These are phyloP conservation scores for Thielaviopsis ethacetica DNA, from an alignment of 2,329 filamentous ascomycete species.

Conservation along the genomic window DNA sequence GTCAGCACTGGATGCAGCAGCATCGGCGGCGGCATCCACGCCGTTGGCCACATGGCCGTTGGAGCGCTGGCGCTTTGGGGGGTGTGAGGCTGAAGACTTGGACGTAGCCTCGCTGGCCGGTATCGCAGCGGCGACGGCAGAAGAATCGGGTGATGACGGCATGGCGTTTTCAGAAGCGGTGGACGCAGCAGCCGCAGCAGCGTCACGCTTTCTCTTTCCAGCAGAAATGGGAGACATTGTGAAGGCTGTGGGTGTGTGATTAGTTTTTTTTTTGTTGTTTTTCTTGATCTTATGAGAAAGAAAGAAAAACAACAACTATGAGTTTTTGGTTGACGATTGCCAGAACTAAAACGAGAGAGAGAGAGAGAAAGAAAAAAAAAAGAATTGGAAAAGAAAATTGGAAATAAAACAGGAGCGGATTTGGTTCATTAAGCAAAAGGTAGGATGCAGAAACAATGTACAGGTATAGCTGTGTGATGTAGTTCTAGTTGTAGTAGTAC, in stretches of 20 bases:
- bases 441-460: too few relatives aligned
- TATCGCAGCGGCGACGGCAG: conserved; percentile 32
- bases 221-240: conserved; percentile 40
- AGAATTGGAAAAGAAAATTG: not conserved
- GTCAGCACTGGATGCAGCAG: conserved; percentile 28
- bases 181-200: not conserved
- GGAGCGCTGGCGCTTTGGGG: conserved; percentile 62
- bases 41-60: conserved; percentile 42
- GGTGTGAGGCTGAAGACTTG: conserved; percentile 25
- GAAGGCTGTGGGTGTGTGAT: not conserved
- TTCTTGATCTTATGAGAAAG: not conserved
- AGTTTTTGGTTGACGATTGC: too few relatives aligned
- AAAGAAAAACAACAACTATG: not conserved
- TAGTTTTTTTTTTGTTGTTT: not conserved
- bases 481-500: too few relatives aligned
- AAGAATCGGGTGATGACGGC: not conserved
- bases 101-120: conserved; percentile 23
- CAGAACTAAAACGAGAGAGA: not conserved
- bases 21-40: conserved; percentile 54
- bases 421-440: too few relatives aligned
- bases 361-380: not conserved
- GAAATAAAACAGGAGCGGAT: not conserved
- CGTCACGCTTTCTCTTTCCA: conserved; percentile 63
- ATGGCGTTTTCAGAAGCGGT: not conserved
- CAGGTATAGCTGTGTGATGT: too few relatives aligned